phyloP scores from a whole-genome alignment of 2,329 filamentous ascomycete species.

The Penicillium sp. region DNA sequence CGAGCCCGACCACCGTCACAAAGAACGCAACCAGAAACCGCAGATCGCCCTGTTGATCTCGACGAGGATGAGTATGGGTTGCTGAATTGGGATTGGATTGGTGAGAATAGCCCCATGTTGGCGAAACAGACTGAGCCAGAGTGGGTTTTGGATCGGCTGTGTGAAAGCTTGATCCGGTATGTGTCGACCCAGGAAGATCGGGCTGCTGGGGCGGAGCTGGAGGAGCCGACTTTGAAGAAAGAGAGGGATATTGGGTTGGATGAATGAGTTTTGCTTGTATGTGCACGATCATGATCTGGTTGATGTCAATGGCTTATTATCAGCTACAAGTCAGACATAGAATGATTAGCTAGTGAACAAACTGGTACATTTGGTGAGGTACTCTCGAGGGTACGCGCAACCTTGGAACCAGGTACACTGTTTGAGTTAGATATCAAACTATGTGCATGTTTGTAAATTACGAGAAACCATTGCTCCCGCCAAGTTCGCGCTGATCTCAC shows the following conservation, averaged over 20 bases:
- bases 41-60: constrained; percentile 31
- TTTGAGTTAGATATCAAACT: too few species aligned
- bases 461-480: too few species aligned
- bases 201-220: constrained; percentile 3
- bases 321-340: too few species aligned
- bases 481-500: too few species aligned
- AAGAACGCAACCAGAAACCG: not conserved
- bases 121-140: constrained; percentile 64
- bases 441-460: too few species aligned
- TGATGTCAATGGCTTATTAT: too few species aligned
- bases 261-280: constrained; percentile 7
- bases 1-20: constrained; percentile 18
- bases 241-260: constrained; percentile 28
- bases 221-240: constrained; percentile 26
- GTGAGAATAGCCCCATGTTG: constrained; percentile 68
- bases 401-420: too few species aligned
- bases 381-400: too few species aligned
- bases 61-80: constrained; percentile 61
- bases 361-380: too few species aligned
- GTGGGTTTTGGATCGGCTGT: constrained; percentile 67
- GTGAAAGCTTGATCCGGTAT: constrained; percentile 62
- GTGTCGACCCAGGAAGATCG: constrained; percentile 26
- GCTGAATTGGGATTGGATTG: constrained; percentile 73
- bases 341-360: too few species aligned
- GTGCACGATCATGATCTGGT: not conserved